phyloP scores from a whole-genome alignment of 305 asterid species.

The Withania somnifera region DNA sequence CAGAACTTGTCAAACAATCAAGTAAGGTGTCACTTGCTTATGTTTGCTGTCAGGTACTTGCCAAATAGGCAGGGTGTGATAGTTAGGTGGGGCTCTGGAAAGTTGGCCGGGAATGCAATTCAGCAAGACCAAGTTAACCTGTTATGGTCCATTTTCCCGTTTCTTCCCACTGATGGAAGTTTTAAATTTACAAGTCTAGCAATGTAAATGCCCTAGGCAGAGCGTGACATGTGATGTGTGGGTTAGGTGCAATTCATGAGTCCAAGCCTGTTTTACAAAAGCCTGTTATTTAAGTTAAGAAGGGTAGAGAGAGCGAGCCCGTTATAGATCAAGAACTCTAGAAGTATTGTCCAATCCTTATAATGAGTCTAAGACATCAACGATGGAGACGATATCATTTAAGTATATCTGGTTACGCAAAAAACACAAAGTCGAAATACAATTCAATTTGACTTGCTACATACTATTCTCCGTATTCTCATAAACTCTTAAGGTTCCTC shows the following conservation, averaged over 20 bases:
- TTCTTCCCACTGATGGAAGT: background rate
- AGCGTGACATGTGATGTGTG: background rate
- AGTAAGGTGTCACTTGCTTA: conserved; percentile 28
- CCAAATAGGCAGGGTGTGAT: conserved; percentile 53
- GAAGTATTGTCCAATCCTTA: too few relatives aligned
- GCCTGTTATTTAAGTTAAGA: background rate
- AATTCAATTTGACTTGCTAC: too few relatives aligned
- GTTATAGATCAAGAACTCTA: too few relatives aligned
- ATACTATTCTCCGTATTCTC: too few relatives aligned
- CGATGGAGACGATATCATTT: too few relatives aligned
- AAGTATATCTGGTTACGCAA: too few relatives aligned
- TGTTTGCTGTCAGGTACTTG: conserved; percentile 27
- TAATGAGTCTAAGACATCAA: too few relatives aligned
- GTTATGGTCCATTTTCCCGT: background rate
- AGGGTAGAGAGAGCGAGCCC: background rate
- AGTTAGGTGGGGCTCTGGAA: background rate
- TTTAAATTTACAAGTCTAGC: background rate
- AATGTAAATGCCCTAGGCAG: background rate
- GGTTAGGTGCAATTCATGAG: background rate
- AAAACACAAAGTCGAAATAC: too few relatives aligned
- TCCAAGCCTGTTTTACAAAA: background rate
- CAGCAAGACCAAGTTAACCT: background rate
- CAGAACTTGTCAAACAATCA: conserved; percentile 85
- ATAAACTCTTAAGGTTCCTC: too few relatives aligned
- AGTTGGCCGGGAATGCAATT: background rate